Evolutionary conservation across 1,139 yeast genomes (phyloP), one percentile per base, ranked within the genome.

Genomic region (Protomyces lactucae-debilis): DNA sequence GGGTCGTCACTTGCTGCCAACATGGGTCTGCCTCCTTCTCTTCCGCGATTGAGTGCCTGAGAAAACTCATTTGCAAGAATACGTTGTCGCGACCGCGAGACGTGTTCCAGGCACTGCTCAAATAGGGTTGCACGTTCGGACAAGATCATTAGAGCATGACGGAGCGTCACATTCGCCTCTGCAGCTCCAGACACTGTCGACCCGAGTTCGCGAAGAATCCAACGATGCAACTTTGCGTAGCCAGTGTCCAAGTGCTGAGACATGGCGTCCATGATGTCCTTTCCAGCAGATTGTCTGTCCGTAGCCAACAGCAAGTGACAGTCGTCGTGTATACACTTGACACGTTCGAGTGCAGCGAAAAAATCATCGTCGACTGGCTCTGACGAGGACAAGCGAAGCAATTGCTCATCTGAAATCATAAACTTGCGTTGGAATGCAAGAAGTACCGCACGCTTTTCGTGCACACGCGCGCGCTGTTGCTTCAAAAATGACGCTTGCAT

Each of bases 1-100:
- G 97, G 89, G 74, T 93, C 97, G 73, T 87, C 88, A 0, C 92
- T 86, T 10, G 86, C 82, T 59, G 86, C 76, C 55, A 83, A 81
- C 25, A 89, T 78, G 1, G 92, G 88, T 67, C 84, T 76, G 14
- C 73, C 68, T 32, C 40, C 36, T 12, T 45, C 39, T n/a, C 43
- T 37, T 14, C 71, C 66, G 66, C 71, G 83, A 0, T 86, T 81
- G 14, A 90, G 79, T 23, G 83, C 82, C 32, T 79, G 78, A 66
- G 86, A 75, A 74, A 82, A 85, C 70, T 77, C 83, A 57, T 69
- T 65, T 21, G 70, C 65, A 14, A 78, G 66, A 16, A 67, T 70
- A 40, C 70, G 69, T 54, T 73, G 73, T 35, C 79, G 70, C 2
- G 74, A 67, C 25, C 73, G 75, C 3, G 72, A 69, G 32, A 77